Conservation (phyloP, 306 rosid species). For the Prunus salicina region DNA sequence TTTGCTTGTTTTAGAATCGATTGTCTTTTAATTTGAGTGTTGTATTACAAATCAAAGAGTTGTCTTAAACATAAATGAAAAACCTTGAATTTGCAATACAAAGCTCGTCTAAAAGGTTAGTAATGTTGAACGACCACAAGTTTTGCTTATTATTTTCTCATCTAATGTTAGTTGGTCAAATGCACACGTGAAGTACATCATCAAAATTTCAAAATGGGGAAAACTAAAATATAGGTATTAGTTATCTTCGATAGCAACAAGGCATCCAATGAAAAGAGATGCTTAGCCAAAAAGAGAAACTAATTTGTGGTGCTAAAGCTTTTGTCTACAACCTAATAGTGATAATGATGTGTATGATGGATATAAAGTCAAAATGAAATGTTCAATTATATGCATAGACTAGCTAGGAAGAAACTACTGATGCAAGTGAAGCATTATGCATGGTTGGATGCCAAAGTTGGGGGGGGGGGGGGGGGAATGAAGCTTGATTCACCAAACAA, state of each 20-base stretch:
- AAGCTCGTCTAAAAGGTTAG: background rate
- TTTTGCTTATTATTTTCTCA: background rate
- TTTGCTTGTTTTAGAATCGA: background rate
- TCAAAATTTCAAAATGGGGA: background rate
- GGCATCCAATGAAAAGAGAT: background rate
- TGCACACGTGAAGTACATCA: background rate
- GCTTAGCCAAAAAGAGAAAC: background rate
- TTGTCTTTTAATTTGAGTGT: too few relatives aligned
- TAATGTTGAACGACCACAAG: background rate
- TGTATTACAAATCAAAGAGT: too few relatives aligned
- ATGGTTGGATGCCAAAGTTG: background rate
- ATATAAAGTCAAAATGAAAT: background rate
- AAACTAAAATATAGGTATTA: background rate
- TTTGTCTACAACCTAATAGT: background rate
- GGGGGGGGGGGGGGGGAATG: too few relatives aligned
- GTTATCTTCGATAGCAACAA: background rate
- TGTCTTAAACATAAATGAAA: background rate
- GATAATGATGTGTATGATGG: background rate
- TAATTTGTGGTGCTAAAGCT: background rate
- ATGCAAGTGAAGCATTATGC: background rate
- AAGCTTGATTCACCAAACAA: background rate
- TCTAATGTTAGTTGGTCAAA: background rate
- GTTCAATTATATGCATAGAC: background rate
- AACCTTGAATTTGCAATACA: background rate
- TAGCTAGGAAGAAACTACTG: too few relatives aligned